Base-by-base conservation (phyloP, 768 basidiomycete genomes). In the Daedalea quercina region DNA sequence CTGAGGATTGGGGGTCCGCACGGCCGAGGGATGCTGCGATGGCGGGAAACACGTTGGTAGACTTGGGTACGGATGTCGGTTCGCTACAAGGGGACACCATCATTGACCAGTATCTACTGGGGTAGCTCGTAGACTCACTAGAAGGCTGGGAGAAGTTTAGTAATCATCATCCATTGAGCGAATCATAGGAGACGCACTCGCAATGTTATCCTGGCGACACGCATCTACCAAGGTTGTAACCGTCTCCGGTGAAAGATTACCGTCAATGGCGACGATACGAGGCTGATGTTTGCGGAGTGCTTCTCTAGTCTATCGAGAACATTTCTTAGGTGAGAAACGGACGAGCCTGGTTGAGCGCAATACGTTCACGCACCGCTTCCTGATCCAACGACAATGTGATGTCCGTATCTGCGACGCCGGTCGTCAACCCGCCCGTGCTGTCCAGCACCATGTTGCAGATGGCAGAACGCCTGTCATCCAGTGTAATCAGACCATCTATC, bases 351-450 rank as follows among this genome's bases (percentile, higher is more conserved):
- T n/a, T n/a, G n/a, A 4, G 23, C 24, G 23, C 9, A 20, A 9
- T 6, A 4, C 6, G 28, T 31, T 1, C 1, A 55, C 71, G 47
- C 62, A 85, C 83, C 60, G 66, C 62, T n/a, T 76, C 66, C 12
- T 67, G 70, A 22, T 72, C 67, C 50, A 90, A 63, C 1, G 64
- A 60, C 35, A 80, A 69, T 9, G 82, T 78, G 44, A 87, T 80
- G 62, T 76, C 79, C 91, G 97, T 98, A 63, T 96, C 94, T 15
- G 96, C 91, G 11, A 98, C 80, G 1, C 96, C 96, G n/a, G 81
- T 80, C 2, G 86, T 73, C 19, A 98, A 74, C 46, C 78, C 77
- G 0, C 94, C 93, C 6, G 72, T 63, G 25, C 70, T 66, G 63
- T 93, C 88, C 43, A 98, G 70, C 33, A 93, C 73, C 75, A 96